phyloP scores from a whole-genome alignment of 805 yeast species.

The Vanderwaltozyma yarrowii region DNA sequence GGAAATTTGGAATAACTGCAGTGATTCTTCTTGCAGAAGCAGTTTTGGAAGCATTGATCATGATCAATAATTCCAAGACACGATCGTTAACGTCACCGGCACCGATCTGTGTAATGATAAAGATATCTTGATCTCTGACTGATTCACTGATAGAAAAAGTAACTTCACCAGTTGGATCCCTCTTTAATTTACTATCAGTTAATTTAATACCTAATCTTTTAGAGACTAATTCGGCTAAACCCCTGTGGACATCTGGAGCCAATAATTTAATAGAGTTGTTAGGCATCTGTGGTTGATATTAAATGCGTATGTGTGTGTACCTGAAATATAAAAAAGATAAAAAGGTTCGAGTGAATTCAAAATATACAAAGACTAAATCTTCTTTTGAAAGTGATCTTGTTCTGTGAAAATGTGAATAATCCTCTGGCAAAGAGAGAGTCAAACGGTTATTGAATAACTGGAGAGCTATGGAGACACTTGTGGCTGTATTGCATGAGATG shows the following conservation, averaged over 20 bases:
- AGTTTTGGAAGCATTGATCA: slow-evolving; percentile 91
- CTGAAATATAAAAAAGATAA: too few species aligned
- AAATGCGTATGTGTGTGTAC: too few species aligned
- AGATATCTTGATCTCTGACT: slow-evolving; percentile 76
- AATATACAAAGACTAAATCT: too few species aligned
- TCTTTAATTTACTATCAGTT: slow-evolving; percentile 52
- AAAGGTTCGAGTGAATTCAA: not conserved
- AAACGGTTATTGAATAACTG: too few species aligned
- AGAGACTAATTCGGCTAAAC: slow-evolving; percentile 60
- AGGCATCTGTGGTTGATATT: too few species aligned
- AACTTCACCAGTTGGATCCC: slow-evolving; percentile 65
- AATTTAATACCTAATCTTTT: slow-evolving; percentile 47
- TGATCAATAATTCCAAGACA: slow-evolving; percentile 75
- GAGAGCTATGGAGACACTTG: too few species aligned
- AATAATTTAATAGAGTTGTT: slow-evolving; percentile 59
- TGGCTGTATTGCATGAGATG: too few species aligned
- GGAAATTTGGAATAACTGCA: slow-evolving; percentile 91
- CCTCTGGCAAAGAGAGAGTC: too few species aligned
- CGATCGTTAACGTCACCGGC: slow-evolving; percentile 78
- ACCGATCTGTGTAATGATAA: slow-evolving; percentile 76
- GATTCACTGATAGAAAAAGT: slow-evolving; percentile 72
- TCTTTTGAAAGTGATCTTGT: too few species aligned
- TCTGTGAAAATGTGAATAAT: too few species aligned
- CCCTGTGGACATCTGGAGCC: slow-evolving; percentile 60
- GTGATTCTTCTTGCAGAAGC: slow-evolving; percentile 93